phyloP scores from a whole-genome alignment of 371 early-diverging fungal species.

The Coemansia sp. region DNA sequence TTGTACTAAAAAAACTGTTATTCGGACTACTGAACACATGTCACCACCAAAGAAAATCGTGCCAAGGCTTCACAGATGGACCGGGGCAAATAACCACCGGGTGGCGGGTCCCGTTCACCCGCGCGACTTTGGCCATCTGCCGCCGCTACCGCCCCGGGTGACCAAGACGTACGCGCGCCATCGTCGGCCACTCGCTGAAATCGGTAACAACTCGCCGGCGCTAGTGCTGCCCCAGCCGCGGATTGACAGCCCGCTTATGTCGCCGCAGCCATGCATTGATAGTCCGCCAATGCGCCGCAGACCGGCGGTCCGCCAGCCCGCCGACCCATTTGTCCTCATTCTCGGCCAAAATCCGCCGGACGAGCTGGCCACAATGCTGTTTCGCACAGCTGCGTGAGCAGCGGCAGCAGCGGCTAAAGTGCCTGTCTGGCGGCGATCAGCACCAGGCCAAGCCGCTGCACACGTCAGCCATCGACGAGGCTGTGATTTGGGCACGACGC shows the following conservation, averaged over 20 bases:
- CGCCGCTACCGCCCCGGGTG: constrained; percentile 4
- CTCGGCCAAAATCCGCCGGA: background rate
- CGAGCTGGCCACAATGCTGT: background rate
- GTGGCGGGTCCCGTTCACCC: background rate
- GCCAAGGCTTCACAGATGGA: background rate
- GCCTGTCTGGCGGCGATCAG: too few relatives aligned
- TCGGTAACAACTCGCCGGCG: background rate
- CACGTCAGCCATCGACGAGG: background rate
- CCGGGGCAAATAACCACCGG: background rate
- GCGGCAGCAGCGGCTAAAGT: background rate
- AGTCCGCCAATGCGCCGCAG: background rate
- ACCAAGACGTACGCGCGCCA: background rate
- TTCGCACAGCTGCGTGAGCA: constrained; percentile 6
- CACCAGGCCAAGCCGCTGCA: background rate
- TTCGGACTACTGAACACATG: background rate
- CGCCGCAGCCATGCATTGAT: too few relatives aligned
- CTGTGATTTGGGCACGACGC: background rate
- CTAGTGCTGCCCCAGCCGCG: background rate
- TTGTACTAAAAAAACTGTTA: background rate
- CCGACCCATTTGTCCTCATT: background rate
- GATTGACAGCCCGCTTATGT: background rate
- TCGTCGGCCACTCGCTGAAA: constrained; percentile 3
- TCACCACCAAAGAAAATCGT: background rate
- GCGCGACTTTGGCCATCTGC: constrained; percentile 4
- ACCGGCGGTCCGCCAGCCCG: background rate